Evolutionary conservation across 768 basidiomycete species (phyloP).

Genomic region (Agaricus blazei): DNA sequence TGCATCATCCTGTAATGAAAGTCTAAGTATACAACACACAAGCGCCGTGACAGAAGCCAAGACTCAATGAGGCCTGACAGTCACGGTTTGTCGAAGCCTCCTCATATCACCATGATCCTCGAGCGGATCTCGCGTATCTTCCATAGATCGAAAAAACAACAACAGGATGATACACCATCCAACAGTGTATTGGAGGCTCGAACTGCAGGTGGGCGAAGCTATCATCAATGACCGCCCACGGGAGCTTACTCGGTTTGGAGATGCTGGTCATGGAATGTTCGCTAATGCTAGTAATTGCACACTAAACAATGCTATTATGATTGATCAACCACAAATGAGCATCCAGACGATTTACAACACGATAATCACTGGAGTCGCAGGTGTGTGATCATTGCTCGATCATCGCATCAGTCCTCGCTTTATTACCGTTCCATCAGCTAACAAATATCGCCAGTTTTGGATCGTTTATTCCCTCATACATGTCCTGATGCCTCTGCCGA

Average conservation of each 20-base stretch:
- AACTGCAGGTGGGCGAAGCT: too few species aligned
- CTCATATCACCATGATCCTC: neutral
- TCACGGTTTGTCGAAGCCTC: neutral
- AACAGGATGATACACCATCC: too few species aligned
- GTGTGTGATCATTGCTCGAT: neutral
- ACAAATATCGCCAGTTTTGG: neutral
- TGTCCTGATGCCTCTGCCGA: neutral
- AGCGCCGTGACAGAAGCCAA: too few species aligned
- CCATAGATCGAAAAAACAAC: neutral
- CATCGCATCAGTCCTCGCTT: neutral
- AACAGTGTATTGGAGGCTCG: too few species aligned
- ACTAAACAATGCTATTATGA: neutral
- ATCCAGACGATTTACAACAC: neutral
- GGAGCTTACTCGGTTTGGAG: too few species aligned
- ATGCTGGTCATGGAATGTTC: neutral
- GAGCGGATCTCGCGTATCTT: neutral
- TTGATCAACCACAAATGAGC: neutral
- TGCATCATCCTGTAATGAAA: too few species aligned
- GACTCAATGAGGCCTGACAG: too few species aligned
- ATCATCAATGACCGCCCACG: too few species aligned
- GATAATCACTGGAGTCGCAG: neutral
- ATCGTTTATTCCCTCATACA: neutral
- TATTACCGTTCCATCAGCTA: too few species aligned
- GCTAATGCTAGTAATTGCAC: neutral
- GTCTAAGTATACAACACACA: too few species aligned